phyloP scores from a whole-genome alignment of 306 rosid species.

The Gleditsia sinensis region DNA sequence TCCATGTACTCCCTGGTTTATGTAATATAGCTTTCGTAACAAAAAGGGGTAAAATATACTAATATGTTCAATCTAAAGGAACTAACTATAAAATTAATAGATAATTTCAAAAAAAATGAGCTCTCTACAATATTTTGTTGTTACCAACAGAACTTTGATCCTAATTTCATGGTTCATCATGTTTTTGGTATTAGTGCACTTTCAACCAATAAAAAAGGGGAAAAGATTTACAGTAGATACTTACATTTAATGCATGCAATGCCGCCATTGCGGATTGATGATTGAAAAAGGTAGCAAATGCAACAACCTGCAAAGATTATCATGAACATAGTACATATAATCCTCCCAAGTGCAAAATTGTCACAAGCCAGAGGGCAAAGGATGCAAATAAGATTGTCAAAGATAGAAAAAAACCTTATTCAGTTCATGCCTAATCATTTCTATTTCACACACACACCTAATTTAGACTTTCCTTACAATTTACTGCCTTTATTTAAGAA shows the following conservation, averaged over 20 bases:
- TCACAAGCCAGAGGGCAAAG: neutral
- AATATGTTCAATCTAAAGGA: constrained; percentile 9
- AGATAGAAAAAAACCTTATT: neutral
- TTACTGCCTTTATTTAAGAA: neutral
- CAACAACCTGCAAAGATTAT: constrained; percentile 73
- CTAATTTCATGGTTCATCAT: neutral
- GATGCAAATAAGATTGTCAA: neutral
- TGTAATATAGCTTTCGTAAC: neutral
- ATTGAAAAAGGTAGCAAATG: constrained; percentile 91
- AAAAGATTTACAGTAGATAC: constrained; percentile 27
- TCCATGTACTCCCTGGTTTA: constrained; percentile 11
- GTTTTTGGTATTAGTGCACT: neutral
- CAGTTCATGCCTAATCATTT: neutral
- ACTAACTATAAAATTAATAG: neutral
- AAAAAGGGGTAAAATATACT: neutral
- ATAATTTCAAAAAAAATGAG: neutral
- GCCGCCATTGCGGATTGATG: constrained; percentile 87
- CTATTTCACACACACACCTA: neutral
- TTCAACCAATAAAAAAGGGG: too few species aligned
- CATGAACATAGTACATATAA: neutral
- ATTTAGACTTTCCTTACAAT: neutral
- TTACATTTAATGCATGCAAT: constrained; percentile 76
- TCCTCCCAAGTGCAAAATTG: neutral
- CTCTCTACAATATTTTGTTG: neutral
- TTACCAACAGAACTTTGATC: neutral